Evolutionary conservation across 1,284 basidiomycete species (phyloP).

Genomic region (Boletus albobrunnescens): DNA sequence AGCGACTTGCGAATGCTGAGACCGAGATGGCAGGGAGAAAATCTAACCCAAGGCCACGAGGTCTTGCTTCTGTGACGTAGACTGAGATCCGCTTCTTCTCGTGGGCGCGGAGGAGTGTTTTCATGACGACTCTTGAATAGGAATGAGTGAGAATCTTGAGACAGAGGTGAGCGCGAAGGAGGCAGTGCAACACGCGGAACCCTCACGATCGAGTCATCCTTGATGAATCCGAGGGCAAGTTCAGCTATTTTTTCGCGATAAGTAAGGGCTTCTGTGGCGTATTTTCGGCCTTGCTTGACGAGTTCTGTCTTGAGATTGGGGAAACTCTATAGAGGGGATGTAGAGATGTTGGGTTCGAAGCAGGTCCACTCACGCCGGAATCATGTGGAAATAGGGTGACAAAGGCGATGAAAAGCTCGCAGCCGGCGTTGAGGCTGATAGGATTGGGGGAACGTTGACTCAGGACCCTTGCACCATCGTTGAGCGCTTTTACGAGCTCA

Average conservation of each 20-base stretch:
- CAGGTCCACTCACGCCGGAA: slow-evolving; percentile 54
- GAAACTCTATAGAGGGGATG: slow-evolving; percentile 56
- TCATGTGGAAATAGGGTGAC: slow-evolving; percentile 84
- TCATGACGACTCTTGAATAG: slow-evolving; percentile 94
- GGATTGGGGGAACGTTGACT: slow-evolving; percentile 68
- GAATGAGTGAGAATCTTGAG: slow-evolving; percentile 89
- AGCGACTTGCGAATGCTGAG: slow-evolving; percentile 7
- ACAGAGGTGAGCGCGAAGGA: slow-evolving; percentile 18
- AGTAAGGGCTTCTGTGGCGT: slow-evolving; percentile 75
- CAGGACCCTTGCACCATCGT: slow-evolving; percentile 68
- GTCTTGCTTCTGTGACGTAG: slow-evolving; percentile 94
- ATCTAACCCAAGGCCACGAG: slow-evolving; percentile 73
- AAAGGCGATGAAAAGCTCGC: slow-evolving; percentile 86
- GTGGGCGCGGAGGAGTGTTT: slow-evolving; percentile 86
- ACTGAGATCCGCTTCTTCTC: slow-evolving; percentile 92
- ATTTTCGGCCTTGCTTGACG: slow-evolving; percentile 72
- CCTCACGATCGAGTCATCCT: slow-evolving; percentile 87
- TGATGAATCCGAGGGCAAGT: slow-evolving; percentile 87
- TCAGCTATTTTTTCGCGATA: slow-evolving; percentile 90
- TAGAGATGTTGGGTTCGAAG: slow-evolving; percentile 10
- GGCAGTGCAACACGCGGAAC: slow-evolving; percentile 13
- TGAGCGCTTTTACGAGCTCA: slow-evolving; percentile 81
- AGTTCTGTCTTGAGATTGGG: slow-evolving; percentile 78
- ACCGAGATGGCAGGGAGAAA: slow-evolving; percentile 14
- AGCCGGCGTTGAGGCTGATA: slow-evolving; percentile 85